These are phyloP conservation scores for Brachypodium distachyon DNA, from an alignment of 202 grass and related monocot species.

Conservation along the genomic window DNA sequence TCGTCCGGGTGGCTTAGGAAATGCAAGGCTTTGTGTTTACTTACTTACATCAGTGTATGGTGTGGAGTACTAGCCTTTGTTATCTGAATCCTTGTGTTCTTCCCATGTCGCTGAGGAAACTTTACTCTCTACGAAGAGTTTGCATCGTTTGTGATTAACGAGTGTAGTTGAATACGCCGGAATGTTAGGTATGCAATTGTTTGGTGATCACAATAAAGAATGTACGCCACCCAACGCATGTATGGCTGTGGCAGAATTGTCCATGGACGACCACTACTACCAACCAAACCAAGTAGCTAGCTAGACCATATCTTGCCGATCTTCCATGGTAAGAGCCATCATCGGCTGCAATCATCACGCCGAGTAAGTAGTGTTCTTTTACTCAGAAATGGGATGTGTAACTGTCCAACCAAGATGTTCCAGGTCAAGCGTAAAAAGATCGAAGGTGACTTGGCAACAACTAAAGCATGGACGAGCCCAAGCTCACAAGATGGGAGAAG, in stretches of 20 bases:
- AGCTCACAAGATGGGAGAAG: too few species aligned
- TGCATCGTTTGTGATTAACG: not conserved
- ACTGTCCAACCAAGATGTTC: not conserved
- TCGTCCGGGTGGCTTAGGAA: not conserved
- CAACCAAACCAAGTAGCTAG: not conserved
- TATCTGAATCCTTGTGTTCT: not conserved
- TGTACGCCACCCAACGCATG: not conserved
- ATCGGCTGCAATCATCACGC: not conserved
- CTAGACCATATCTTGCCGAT: not conserved
- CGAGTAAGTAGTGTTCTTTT: not conserved
- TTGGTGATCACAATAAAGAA: slow-evolving; percentile 29
- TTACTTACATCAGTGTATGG: not conserved
- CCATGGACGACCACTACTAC: not conserved
- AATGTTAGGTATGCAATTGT: slow-evolving; percentile 6
- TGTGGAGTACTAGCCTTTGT: not conserved
- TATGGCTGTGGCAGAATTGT: not conserved
- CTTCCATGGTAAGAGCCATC: not conserved
- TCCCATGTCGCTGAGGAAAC: not conserved
- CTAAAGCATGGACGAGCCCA: not conserved
- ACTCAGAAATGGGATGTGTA: not conserved
- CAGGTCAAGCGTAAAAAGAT: not conserved
- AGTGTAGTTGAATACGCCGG: not conserved
- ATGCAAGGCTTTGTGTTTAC: not conserved
- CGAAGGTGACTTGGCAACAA: not conserved
- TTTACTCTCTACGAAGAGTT: not conserved